phyloP scores from a whole-genome alignment of 2,329 filamentous ascomycete genomes.

The Fusarium floridanum region DNA sequence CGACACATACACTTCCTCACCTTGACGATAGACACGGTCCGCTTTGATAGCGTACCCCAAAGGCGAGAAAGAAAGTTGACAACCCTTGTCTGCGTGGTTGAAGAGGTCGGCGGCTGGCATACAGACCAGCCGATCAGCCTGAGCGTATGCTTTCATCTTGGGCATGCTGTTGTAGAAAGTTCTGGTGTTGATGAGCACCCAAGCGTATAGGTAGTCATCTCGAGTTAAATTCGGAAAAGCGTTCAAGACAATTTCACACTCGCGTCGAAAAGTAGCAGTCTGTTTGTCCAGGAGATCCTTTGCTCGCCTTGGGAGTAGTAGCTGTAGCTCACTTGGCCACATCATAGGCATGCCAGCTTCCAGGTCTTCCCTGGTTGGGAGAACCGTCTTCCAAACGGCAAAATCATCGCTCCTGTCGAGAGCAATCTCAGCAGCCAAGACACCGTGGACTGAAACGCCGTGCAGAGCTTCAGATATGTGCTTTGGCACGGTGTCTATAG shows the following conservation, averaged over 20 bases:
- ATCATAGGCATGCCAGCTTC: constrained; percentile 54
- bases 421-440: constrained; percentile 77
- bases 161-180: constrained; percentile 70
- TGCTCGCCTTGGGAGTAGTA: constrained; percentile 60
- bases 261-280: constrained; percentile 54
- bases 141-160: constrained; percentile 56
- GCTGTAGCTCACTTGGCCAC: constrained; percentile 62
- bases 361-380: constrained; percentile 75
- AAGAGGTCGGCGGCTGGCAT: constrained; percentile 81
- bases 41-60: constrained; percentile 67
- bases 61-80: constrained; percentile 64
- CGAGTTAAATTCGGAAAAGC: constrained; percentile 50
- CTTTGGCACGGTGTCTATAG: constrained; percentile 69
- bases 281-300: constrained; percentile 67
- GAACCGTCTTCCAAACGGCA: constrained; percentile 73
- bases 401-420: constrained; percentile 64
- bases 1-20: constrained; percentile 76
- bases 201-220: constrained; percentile 65
- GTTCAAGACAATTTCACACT: constrained; percentile 54
- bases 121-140: constrained; percentile 74
- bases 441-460: constrained; percentile 74
- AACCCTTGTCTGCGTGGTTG: constrained; percentile 67
- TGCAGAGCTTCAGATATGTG: constrained; percentile 66
- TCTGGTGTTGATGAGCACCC: constrained; percentile 72
- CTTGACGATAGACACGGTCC: constrained; percentile 63